Conservation (phyloP, 2,329 filamentous ascomycete species). For the Scedosporium apiospermum region DNA sequence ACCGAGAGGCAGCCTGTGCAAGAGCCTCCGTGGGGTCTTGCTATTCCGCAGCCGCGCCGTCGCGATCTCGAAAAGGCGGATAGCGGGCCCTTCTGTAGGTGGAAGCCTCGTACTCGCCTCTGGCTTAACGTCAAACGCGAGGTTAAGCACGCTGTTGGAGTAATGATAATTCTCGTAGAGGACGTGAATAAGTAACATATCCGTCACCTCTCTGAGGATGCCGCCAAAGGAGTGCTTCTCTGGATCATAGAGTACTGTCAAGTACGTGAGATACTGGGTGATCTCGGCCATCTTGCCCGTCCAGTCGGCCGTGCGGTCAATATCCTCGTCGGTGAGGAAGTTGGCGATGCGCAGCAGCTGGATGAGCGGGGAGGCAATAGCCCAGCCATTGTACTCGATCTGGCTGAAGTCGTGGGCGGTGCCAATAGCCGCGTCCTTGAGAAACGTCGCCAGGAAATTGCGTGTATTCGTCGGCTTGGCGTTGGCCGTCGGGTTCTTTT, state of each 20-base stretch:
- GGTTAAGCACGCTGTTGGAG: constrained; percentile 15
- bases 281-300: constrained; percentile 24
- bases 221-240: constrained; percentile 17
- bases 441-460: not conserved
- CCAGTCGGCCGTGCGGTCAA: constrained; percentile 30
- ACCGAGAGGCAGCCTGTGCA: not conserved
- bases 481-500: not conserved
- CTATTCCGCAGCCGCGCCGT: not conserved
- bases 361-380: constrained; percentile 22
- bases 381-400: constrained; percentile 22
- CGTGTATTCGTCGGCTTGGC: not conserved
- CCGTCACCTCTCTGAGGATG: constrained; percentile 18
- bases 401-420: not conserved
- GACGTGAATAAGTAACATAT: constrained; percentile 24
- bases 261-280: constrained; percentile 27
- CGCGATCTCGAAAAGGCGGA: not conserved
- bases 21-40: not conserved
- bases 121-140: constrained; percentile 13
- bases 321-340: constrained; percentile 41
- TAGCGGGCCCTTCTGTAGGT: not conserved
- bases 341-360: constrained; percentile 23
- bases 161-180: constrained; percentile 26
- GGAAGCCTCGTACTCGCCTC: not conserved
- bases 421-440: not conserved
- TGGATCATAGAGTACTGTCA: constrained; percentile 15